These are phyloP conservation scores for Lactarius tabidus DNA, from an alignment of 768 basidiomycete species.

Conservation along the genomic window DNA sequence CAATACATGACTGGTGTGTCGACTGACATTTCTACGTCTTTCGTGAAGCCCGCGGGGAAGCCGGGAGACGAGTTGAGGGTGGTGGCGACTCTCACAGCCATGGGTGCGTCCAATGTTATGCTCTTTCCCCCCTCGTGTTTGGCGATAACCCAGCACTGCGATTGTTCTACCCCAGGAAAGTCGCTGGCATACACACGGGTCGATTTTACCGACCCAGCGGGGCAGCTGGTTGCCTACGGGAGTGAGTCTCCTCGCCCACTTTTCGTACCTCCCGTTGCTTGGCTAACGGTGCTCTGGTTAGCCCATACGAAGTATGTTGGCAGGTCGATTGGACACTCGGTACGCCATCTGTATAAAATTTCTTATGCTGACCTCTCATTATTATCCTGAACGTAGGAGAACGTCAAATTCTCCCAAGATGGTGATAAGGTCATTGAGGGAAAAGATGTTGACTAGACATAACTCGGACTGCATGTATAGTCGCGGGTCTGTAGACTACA, in stretches of 20 bases:
- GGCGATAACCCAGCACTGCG: background rate
- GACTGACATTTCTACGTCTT: conserved; percentile 74
- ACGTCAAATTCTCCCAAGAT: conserved; percentile 75
- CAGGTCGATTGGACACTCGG: conserved; percentile 49
- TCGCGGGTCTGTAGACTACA: background rate
- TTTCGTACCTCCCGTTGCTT: background rate
- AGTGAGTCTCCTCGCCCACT: conserved; percentile 42
- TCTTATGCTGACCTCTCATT: conserved; percentile 36
- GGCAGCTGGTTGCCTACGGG: conserved; percentile 76
- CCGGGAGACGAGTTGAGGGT: conserved; percentile 63
- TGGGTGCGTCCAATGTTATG: conserved; percentile 45
- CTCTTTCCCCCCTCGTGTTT: background rate
- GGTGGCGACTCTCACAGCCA: conserved; percentile 61
- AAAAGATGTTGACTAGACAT: conserved; percentile 42
- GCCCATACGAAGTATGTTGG: conserved; percentile 87
- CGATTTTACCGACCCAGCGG: conserved; percentile 63
- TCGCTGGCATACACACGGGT: conserved; percentile 77
- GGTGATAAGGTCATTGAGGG: conserved; percentile 70
- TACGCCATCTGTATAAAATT: conserved; percentile 31
- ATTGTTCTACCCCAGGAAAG: conserved; percentile 46
- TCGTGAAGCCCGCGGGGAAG: conserved; percentile 72
- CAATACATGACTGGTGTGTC: conserved; percentile 88
- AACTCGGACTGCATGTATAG: conserved; percentile 20
- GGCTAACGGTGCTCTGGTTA: conserved; percentile 31
- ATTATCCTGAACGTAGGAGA: conserved; percentile 43